Evolutionary conservation across 768 basidiomycete genomes (phyloP), one percentile per base, ranked within the genome.

Genomic region (Termitomyces titanicus): DNA sequence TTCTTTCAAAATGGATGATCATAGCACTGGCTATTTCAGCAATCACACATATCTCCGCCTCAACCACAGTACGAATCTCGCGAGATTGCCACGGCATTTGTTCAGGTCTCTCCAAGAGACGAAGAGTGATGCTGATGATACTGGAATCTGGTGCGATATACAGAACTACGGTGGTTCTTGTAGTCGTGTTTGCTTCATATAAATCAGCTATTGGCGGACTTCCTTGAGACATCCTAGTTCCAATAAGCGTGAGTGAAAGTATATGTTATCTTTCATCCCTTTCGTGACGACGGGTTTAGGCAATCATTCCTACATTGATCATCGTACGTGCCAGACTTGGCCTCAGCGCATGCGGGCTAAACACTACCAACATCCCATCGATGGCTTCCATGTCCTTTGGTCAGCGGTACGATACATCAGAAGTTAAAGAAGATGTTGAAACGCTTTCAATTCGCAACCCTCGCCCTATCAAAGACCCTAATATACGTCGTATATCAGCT

Each of bases 71-170:
- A 11, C 39, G 20, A 40, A 40, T 11, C 20, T 10, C 39, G 12
- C 39, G 20, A 20, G 39, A 40, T 11, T 22, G 11, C 39, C 20
- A 12, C 20, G 35, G 17, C 6, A 15, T 37, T 9, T 29, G 29
- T 29, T 29, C 29, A 9, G 29, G 29, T 9, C 29, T 47, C 17
- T 34, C 18, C 1, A 33, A 17, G 17, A 22, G 31, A 18, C 9
- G 22, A 15, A 44, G 22, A 27, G 55, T 44, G 2, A 42, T 44
- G 31, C 43, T 48, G 43, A 57, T 43, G 27, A 39, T 57, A 3
- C 20, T 56, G 9, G 55, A 56, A 39, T 56, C 49, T 10, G 55
- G 55, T 22, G 48, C 55, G 9, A 35, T 56, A 13, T 56, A 56
- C 43, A 56, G 49, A 37, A 51, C 45, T 18, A 35, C 34, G 6